Conservation (phyloP, 768 basidiomycete genomes). For the Tephrocybe sp. region DNA sequence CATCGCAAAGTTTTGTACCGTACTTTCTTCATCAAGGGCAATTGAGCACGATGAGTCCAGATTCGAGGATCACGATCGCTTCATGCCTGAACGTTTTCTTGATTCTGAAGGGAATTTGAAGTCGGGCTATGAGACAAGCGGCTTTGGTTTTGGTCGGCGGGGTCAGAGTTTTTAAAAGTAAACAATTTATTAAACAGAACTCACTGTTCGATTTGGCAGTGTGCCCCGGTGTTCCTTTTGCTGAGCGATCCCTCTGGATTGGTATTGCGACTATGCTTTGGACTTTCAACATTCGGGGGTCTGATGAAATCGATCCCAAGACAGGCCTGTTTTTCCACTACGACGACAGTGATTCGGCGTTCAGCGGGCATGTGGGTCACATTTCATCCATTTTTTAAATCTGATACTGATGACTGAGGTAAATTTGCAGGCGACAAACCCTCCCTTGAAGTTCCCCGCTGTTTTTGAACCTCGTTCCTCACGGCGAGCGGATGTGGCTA, state of each 20-base stretch:
- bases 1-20: neutral
- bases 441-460: neutral
- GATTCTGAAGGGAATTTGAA: neutral
- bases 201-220: neutral
- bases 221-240: neutral
- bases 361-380: neutral
- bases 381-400: neutral
- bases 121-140: neutral
- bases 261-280: neutral
- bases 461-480: neutral
- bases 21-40: neutral
- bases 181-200: neutral
- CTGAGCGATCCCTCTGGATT: neutral
- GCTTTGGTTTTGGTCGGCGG: neutral
- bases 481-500: neutral
- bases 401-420: neutral
- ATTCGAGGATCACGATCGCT: neutral
- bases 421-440: neutral
- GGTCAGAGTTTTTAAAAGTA: neutral
- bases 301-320: neutral
- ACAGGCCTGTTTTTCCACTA: neutral
- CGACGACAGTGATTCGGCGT: neutral
- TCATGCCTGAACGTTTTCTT: neutral
- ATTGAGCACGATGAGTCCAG: neutral
- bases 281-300: neutral